A percentile compares a stretch with the other conserved stretches of the same genome.
phyloP scores from a whole-genome alignment of 23 red algal genomes.

The Cyanidioschyzon merolae region DNA sequence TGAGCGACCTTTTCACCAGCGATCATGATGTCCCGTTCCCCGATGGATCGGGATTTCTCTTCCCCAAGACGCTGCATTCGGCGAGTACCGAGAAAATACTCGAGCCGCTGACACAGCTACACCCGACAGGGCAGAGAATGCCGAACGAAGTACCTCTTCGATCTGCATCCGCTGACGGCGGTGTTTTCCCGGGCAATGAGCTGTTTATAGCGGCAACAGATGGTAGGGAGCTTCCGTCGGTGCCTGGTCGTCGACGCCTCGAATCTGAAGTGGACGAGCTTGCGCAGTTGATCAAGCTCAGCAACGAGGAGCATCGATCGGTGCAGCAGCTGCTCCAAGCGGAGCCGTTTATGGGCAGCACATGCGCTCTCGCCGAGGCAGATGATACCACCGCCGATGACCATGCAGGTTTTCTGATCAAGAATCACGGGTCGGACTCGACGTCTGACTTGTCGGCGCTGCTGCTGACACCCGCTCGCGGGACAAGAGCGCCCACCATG shows the following conservation, averaged over 20 bases:
- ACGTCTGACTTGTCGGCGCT: neutral
- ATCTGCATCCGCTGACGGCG: too few relatives aligned
- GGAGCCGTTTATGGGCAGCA: neutral
- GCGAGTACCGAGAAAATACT: too few relatives aligned
- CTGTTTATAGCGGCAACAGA: neutral
- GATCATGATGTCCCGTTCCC: too few relatives aligned
- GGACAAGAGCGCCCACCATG: too few relatives aligned
- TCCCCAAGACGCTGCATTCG: too few relatives aligned
- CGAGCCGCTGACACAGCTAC: too few relatives aligned
- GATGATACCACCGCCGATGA: neutral
- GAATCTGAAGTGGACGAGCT: neutral
- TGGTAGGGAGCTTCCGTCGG: neutral
- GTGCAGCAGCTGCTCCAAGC: neutral
- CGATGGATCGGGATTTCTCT: too few relatives aligned
- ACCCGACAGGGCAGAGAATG: too few relatives aligned
- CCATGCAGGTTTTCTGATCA: neutral
- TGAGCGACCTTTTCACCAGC: too few relatives aligned
- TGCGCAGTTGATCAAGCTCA: neutral
- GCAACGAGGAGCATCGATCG: neutral
- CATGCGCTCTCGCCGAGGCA: neutral
- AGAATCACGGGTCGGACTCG: neutral
- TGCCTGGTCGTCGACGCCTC: neutral
- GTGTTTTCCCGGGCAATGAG: too few relatives aligned
- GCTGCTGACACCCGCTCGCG: too few relatives aligned
- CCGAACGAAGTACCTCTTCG: too few relatives aligned